phyloP scores from a whole-genome alignment of 2,329 filamentous ascomycete species.

The Verticillium longisporum region DNA sequence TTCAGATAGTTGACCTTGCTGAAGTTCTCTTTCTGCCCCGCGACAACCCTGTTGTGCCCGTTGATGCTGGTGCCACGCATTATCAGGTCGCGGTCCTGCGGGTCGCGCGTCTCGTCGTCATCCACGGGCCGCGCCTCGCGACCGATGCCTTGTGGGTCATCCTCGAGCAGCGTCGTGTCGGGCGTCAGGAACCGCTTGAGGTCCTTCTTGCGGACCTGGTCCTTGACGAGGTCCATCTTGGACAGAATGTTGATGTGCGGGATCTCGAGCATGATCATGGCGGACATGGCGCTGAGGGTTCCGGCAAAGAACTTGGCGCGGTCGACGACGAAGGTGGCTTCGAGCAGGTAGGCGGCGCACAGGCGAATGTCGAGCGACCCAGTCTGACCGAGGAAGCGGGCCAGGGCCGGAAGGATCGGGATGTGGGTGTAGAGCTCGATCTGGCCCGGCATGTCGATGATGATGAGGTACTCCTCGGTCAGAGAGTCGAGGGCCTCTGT shows the following conservation, averaged over 20 bases:
- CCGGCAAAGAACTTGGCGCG: conserved; percentile 96
- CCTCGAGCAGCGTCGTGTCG: conserved; percentile 74
- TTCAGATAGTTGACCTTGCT: conserved; percentile 96
- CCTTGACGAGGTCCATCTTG: conserved; percentile 96
- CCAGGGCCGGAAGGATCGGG: conserved; percentile 78
- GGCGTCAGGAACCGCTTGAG: conserved; percentile 86
- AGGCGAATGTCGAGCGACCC: conserved; percentile 84
- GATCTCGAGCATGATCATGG: conserved; percentile 97
- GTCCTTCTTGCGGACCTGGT: conserved; percentile 79
- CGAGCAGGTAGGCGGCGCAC: conserved; percentile 89
- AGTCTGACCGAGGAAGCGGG: conserved; percentile 70
- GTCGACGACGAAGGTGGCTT: conserved; percentile 93
- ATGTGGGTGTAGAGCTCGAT: conserved; percentile 98
- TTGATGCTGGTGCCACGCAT: conserved; percentile 80
- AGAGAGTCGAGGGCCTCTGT: conserved; percentile 77
- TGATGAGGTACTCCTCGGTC: conserved; percentile 92
- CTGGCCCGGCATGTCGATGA: conserved; percentile 98
- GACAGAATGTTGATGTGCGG: conserved; percentile 94
- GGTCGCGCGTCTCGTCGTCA: conserved; percentile 49
- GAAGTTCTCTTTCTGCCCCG: conserved; percentile 89
- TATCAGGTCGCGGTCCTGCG: conserved; percentile 59
- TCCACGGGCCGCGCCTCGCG: conserved; percentile 31
- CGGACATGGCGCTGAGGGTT: conserved; percentile 92
- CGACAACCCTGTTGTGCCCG: conserved; percentile 79
- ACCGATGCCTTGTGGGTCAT: conserved; percentile 48